Evolutionary conservation across 1,139 yeast genomes (phyloP), one percentile per base, ranked within the genome.

Genomic region (Taiozyma sp.): DNA sequence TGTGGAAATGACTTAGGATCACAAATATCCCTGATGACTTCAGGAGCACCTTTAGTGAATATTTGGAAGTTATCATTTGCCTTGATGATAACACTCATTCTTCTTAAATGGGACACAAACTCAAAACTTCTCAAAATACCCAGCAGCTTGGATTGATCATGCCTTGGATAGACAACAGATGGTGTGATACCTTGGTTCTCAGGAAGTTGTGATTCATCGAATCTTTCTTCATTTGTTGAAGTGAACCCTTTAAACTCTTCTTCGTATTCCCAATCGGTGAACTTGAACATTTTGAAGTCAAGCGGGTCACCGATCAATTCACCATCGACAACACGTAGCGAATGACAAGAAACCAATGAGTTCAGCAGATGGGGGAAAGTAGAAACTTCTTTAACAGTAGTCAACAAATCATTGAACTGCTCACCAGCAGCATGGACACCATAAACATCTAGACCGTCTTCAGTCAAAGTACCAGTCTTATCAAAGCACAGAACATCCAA

Each of bases 41-140:
- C 99, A 0, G 99, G 99, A 0, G 99, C 99, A 47, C 99, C 99
- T 65, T 93, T 93, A 14, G 95, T 87, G 64, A 80, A 85, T 0
- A 88, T 80, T 54, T 68, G 70, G 49, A 68, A 64, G 43, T 67
- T 56, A 30, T 68, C 67, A 46, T 65, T 71, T 9, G 74, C 68
- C 49, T 76, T 76, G 21, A 83, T 81, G 51, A 90, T 67, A 0
- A 90, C 97, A 50, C 95, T 85, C 97, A 93, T 93, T 62, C 99
- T 76, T 66, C 99, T 82, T 55, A 95, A 71, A 40, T 83, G 79
- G 0, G 98, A 83, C 14, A 88, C 76, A 66, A 93, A 93, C 59
- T 93, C 99, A 68, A 82, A 90, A 60, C 88, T 89, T 58, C 82
- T 80, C 24, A 83, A 66, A 16, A 87, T 79, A 26, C 82, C 79